Conservation (phyloP, 371 early-diverging fungal species). For the Syncephalastrum contaminatum region DNA sequence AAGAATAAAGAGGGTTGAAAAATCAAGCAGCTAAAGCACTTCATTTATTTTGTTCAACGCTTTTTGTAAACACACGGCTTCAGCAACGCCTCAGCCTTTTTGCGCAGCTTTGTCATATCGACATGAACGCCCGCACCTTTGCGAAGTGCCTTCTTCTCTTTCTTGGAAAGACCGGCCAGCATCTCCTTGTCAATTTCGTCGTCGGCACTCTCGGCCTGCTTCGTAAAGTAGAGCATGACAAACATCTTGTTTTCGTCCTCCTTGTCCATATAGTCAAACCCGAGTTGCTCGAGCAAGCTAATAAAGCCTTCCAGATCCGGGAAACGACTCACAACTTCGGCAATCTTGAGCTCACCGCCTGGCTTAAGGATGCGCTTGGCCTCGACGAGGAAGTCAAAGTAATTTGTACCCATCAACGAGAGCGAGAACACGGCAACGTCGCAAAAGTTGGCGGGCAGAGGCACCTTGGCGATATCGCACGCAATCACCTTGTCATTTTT, state of each 20-base stretch:
- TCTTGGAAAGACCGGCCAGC: constrained; percentile 42
- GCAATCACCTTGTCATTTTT: constrained; percentile 84
- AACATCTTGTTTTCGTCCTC: constrained; percentile 90
- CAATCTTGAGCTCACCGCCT: constrained; percentile 86
- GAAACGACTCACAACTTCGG: constrained; percentile 93
- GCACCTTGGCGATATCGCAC: constrained; percentile 92
- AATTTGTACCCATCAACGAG: constrained; percentile 98
- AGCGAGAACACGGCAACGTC: constrained; percentile 96
- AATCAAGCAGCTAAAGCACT: too few species aligned
- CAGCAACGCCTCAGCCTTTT: constrained; percentile 53
- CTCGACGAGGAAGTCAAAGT: constrained; percentile 88
- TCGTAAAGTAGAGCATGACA: constrained; percentile 81
- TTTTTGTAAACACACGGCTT: constrained; percentile 91
- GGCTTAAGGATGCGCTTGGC: constrained; percentile 87
- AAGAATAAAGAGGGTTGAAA: too few species aligned
- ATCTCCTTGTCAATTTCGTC: constrained; percentile 35
- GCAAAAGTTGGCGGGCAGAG: constrained; percentile 67
- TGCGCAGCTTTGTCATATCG: constrained; percentile 24
- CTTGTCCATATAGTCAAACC: constrained; percentile 72
- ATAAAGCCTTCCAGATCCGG: constrained; percentile 81
- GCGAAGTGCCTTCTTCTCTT: constrained; percentile 43
- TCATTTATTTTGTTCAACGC: too few species aligned
- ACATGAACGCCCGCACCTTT: constrained; percentile 43
- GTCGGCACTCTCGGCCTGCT: constrained; percentile 33
- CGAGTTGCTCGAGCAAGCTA: constrained; percentile 60